Evolutionary conservation across 257 asterid species (phyloP).

Genomic region (Craterostigma plantagineum): DNA sequence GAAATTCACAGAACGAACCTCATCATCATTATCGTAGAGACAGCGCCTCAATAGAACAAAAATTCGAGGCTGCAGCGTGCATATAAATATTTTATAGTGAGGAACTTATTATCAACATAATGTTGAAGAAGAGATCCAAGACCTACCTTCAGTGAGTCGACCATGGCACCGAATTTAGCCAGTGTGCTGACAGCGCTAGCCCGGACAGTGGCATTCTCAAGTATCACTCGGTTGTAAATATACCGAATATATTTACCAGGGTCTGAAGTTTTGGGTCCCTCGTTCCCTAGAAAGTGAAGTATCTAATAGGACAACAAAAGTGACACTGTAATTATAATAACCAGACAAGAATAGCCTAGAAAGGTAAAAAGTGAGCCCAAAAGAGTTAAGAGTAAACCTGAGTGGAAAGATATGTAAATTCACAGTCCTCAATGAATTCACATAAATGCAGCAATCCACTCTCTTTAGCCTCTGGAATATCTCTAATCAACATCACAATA

Average conservation of each 20-base stretch:
- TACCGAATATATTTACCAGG: constrained; percentile 74
- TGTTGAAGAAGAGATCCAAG: constrained; percentile 1
- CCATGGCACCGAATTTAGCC: constrained; percentile 73
- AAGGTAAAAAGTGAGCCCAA: constrained; percentile 5
- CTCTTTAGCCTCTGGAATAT: constrained; percentile 87
- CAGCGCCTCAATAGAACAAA: constrained; percentile 62
- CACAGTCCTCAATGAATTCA: constrained; percentile 90
- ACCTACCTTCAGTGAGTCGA: constrained; percentile 59
- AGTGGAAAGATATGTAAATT: constrained; percentile 81
- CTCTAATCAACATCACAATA: constrained; percentile 73
- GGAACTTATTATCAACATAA: constrained; percentile 5
- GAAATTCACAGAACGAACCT: constrained; percentile 28
- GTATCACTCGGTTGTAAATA: constrained; percentile 64
- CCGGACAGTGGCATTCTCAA: constrained; percentile 82
- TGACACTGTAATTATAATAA: constrained; percentile 2
- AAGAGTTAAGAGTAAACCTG: constrained; percentile 34
- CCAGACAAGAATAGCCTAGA: not conserved
- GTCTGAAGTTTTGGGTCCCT: constrained; percentile 82
- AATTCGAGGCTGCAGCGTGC: constrained; percentile 52
- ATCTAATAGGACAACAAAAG: constrained; percentile 23
- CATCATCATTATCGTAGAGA: constrained; percentile 66
- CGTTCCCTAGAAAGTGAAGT: constrained; percentile 78
- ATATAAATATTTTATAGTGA: constrained; percentile 1
- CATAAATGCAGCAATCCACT: constrained; percentile 67
- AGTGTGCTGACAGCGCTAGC: constrained; percentile 87